Evolutionary conservation across 73 alveolate species (phyloP), one percentile per base, ranked within the genome.

Genomic region (Urostyla sp.): DNA sequence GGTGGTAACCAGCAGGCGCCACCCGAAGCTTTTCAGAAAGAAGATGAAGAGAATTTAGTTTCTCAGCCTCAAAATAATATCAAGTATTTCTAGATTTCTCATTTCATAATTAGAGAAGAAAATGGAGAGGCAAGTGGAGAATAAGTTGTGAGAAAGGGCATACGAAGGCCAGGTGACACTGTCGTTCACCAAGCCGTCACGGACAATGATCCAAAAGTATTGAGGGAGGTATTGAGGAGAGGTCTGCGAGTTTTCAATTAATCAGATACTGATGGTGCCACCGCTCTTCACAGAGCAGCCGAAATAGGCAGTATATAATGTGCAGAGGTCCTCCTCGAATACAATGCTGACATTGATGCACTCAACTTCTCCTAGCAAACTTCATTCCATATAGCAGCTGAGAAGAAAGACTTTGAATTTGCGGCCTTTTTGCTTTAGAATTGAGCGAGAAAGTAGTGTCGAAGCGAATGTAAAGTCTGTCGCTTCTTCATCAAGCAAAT

Each of bases 221-320:
- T 75, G 32, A 75, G 36, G 35, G 74, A 54, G 26, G 69, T 75
- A 1, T 40, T 75, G 16, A 34, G 52, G 55, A 35, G 57, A 34
- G 87, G 87, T 0, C 3, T 75, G 67, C 24, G 76, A 37, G 87
- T 75, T 0, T 55, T 75, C 21, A 50, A 54, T 20, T 34, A 59
- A 35, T 49, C 75, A 8, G 87, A 55, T 56, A 55, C 74, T 7
- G 87, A 75, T 56, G 87, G 87, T 23, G 87, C 76, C 10, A 75
- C 87, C 0, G 66, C 87, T 10, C 67, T 75, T 1, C 87, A 75
- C 53, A 75, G 87, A 44, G 87, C 87, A 2, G 87, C 87, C 13
- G 87, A 75, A 32, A 38, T 60, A 6, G 73, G 87, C 52, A 37
- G 57, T 18, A 57, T 75, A 3, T 76, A 75, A 27, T 75, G 87